A percentile compares a stretch with the other conserved stretches of the same genome.
Conservation (phyloP, 768 basidiomycete genomes). For the Lentinula boryana region DNA sequence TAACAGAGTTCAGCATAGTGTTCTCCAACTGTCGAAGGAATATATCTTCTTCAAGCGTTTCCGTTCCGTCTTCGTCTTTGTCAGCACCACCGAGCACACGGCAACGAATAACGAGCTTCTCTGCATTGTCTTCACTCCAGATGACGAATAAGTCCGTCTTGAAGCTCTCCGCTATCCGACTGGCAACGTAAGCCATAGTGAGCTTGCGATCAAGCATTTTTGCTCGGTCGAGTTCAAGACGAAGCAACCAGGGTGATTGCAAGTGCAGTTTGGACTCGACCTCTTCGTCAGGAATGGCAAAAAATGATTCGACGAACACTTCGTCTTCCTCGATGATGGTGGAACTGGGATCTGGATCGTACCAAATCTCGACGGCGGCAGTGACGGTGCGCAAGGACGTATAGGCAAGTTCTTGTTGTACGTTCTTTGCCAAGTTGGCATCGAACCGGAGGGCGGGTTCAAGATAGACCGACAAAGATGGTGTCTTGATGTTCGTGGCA, state of each 20-base stretch:
- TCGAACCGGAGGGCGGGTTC: constrained; percentile 63
- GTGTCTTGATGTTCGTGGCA: constrained; percentile 97
- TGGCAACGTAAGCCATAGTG: constrained; percentile 91
- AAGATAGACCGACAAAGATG: constrained; percentile 90
- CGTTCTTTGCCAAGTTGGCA: constrained; percentile 67
- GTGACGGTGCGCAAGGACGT: constrained; percentile 94
- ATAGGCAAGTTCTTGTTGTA: constrained; percentile 90
- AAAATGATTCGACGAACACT: constrained; percentile 97
- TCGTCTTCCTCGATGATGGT: constrained; percentile 96
- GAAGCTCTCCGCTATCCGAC: constrained; percentile 90
- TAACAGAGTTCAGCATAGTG: constrained; percentile 94
- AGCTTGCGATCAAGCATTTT: constrained; percentile 98
- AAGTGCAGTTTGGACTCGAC: constrained; percentile 86
- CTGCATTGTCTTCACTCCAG: constrained; percentile 98
- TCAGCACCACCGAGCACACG: constrained; percentile 82
- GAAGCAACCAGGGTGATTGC: constrained; percentile 95
- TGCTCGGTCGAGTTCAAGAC: constrained; percentile 92
- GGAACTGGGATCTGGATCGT: constrained; percentile 86
- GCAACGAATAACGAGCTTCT: constrained; percentile 95
- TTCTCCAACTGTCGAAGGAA: constrained; percentile 96
- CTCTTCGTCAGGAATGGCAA: constrained; percentile 97
- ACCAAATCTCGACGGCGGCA: constrained; percentile 94
- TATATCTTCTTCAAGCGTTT: constrained; percentile 82
- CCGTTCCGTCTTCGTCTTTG: constrained; percentile 79
- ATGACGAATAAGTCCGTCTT: constrained; percentile 96